Percentiles rank a stretch among this genome's conserved stretches.
Evolutionary conservation across 306 rosid genomes (phyloP).

Genomic region (Glycine tomentella): DNA sequence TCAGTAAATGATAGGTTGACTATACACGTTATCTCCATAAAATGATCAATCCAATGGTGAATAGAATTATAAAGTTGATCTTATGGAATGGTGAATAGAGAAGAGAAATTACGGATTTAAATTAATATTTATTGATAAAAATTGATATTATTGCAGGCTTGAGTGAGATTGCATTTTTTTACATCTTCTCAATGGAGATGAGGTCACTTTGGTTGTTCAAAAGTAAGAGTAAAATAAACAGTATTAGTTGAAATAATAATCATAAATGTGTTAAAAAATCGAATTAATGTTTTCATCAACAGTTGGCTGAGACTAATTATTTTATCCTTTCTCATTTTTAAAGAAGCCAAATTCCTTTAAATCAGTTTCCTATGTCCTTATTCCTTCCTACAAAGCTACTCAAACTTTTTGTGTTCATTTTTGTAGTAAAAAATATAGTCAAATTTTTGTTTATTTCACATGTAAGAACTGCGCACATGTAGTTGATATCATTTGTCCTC

Average conservation of each 20-base stretch:
- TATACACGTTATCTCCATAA: background rate
- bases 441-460: too few relatives aligned
- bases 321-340: background rate
- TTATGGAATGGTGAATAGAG: too few relatives aligned
- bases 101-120: too few relatives aligned
- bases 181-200: background rate
- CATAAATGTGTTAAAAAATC: background rate
- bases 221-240: too few relatives aligned
- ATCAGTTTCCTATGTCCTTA: background rate
- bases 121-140: too few relatives aligned
- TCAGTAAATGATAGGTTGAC: background rate
- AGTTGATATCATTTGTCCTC: too few relatives aligned
- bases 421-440: too few relatives aligned
- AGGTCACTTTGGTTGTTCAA: background rate
- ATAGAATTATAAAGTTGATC: too few relatives aligned
- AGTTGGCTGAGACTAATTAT: background rate
- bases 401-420: too few relatives aligned
- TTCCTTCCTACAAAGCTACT: too few relatives aligned
- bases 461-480: too few relatives aligned
- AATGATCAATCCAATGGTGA: background rate
- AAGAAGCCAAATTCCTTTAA: too few relatives aligned
- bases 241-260: background rate
- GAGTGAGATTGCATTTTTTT: background rate
- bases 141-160: background rate
- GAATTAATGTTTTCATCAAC: background rate